Conservation (phyloP, 352 stramenopile species). For the Plasmopara muralis region DNA sequence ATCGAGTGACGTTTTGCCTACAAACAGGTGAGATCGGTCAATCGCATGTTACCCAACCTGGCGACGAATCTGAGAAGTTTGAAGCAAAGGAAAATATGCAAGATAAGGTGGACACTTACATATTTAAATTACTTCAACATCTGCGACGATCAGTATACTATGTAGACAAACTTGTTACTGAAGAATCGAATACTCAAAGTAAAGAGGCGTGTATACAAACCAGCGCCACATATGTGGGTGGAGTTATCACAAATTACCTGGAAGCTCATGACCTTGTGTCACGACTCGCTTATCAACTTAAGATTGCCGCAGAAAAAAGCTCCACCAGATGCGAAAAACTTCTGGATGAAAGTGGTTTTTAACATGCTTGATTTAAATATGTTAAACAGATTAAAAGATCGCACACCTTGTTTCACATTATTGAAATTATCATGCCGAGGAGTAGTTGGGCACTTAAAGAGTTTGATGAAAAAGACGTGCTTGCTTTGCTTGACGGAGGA, state of each 20-base stretch:
- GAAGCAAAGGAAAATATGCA: slow-evolving; percentile 25
- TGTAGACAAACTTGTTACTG: slow-evolving; percentile 49
- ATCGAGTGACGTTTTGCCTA: slow-evolving; percentile 53
- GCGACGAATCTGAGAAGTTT: slow-evolving; percentile 30
- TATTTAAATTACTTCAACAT: slow-evolving; percentile 63
- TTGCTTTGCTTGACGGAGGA: too few relatives aligned
- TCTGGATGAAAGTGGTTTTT: slow-evolving; percentile 11
- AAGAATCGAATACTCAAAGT: slow-evolving; percentile 44
- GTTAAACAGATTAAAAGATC: too few relatives aligned
- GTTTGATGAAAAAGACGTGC: too few relatives aligned
- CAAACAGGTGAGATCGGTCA: slow-evolving; percentile 25
- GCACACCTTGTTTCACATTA: too few relatives aligned
- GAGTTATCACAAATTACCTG: slow-evolving; percentile 31
- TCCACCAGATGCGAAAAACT: slow-evolving; percentile 26
- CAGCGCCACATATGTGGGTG: slow-evolving; percentile 20
- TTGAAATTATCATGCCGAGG: neutral
- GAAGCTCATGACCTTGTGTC: slow-evolving; percentile 34
- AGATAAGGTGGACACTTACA: slow-evolving; percentile 39
- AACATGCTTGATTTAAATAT: too few relatives aligned
- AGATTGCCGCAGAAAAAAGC: slow-evolving; percentile 27
- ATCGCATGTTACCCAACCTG: slow-evolving; percentile 40
- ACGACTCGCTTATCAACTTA: slow-evolving; percentile 33
- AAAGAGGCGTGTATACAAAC: slow-evolving; percentile 33
- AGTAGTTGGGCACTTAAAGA: too few relatives aligned
- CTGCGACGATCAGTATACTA: slow-evolving; percentile 51